Evolutionary conservation across 139 green algal genomes (phyloP), one percentile per base, ranked within the genome.

Genomic region (Haematococcus lacustris): DNA sequence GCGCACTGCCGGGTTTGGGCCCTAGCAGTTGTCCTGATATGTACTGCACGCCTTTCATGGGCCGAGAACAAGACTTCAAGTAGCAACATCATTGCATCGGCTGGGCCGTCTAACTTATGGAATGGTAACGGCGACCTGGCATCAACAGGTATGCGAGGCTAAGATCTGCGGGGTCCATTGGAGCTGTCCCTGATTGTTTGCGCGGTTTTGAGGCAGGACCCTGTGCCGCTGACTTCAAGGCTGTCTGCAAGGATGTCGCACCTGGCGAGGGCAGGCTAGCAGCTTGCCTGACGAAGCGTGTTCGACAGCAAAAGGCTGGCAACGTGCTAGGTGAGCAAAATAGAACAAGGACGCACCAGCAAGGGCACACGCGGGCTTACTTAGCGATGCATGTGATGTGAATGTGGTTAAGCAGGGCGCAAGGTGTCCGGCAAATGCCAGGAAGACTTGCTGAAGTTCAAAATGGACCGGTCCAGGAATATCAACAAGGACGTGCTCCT

Each of bases 401-500:
- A 57, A 57, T 65, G 25, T 25, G 5, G 9, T 13, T 9, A 21
- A 59, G 35, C 75, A 88, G 83, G 83, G 17, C 80, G 80, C 41
- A 84, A 78, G 71, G 78, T 88, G 17, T 53, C 61, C n/a, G n/a
- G 39, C 0, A 84, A 82, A 68, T 88, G 83, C 73, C 0, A 60
- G 7, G 68, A 78, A 0, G 62, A 79, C 1, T 53, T 88, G 3
- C 28, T 62, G 28, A 62, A 63, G 32, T 88, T 80, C 78, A 88
- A 85, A 63, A 77, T 86, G 34, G 80, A 83, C 62, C 62, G 78
- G 28, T 75, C 69, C 25, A 78, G 73, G 30, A 92, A 91, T 74
- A 90, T 96, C 71, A 93, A 93, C 81, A 88, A 87, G 64, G 86
- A 97, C 51, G 61, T 92, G 35, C 71, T 84, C 0, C 78, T 97